phyloP scores from a whole-genome alignment of 129 eudicot species.

The Heracleum sosnowskyi region DNA sequence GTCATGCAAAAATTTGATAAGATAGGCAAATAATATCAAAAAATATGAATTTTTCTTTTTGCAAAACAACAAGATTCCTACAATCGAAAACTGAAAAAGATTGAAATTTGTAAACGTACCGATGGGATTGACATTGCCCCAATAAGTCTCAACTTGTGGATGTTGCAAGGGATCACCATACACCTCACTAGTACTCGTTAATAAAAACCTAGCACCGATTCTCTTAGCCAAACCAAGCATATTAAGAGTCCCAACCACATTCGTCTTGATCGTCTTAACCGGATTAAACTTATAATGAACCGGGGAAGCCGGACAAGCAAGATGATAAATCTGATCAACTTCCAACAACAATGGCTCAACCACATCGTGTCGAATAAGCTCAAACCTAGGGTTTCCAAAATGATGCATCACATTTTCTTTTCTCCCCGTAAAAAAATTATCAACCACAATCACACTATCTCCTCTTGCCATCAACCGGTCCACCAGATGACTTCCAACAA shows the following conservation, averaged over 20 bases:
- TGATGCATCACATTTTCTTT: slow-evolving; percentile 87
- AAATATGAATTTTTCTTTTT: too few relatives aligned
- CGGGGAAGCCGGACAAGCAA: slow-evolving; percentile 96
- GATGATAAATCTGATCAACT: slow-evolving; percentile 95
- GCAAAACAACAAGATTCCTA: background rate
- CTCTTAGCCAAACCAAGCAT: slow-evolving; percentile 91
- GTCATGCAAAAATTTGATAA: background rate
- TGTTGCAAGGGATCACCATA: slow-evolving; percentile 91
- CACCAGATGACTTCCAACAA: slow-evolving; percentile 64
- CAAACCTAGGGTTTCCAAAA: slow-evolving; percentile 81
- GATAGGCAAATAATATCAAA: too few relatives aligned
- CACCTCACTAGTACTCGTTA: slow-evolving; percentile 91
- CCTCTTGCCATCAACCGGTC: slow-evolving; percentile 74
- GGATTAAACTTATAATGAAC: slow-evolving; percentile 89
- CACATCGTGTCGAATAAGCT: slow-evolving; percentile 83
- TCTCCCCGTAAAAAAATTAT: slow-evolving; percentile 84
- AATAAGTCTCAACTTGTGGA: slow-evolving; percentile 83
- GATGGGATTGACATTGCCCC: slow-evolving; percentile 95
- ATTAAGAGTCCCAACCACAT: slow-evolving; percentile 93
- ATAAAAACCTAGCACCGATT: slow-evolving; percentile 79
- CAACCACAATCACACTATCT: slow-evolving; percentile 86
- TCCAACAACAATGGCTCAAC: slow-evolving; percentile 78
- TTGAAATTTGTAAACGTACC: slow-evolving; percentile 32
- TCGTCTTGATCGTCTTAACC: slow-evolving; percentile 92
- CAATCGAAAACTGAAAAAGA: background rate